Conservation (phyloP, 2,329 filamentous ascomycete species). For the Zasmidium angulare region DNA sequence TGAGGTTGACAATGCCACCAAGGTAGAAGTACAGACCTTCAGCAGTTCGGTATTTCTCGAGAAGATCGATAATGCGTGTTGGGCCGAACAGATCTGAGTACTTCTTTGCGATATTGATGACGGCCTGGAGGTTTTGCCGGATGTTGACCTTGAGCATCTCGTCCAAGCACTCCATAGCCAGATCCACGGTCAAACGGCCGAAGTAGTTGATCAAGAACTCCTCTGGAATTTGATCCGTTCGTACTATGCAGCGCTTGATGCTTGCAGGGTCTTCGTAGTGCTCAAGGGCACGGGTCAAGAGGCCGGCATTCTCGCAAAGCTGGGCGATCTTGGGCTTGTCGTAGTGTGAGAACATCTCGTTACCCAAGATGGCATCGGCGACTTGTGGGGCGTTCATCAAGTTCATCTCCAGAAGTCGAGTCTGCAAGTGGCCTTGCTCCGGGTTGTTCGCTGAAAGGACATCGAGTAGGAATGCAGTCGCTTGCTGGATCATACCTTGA, state of each 20-base stretch:
- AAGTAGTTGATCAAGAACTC: slow-evolving; percentile 95
- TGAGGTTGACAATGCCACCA: slow-evolving; percentile 95
- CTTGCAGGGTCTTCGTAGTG: slow-evolving; percentile 88
- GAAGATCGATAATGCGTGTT: slow-evolving; percentile 83
- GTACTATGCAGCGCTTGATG: slow-evolving; percentile 86
- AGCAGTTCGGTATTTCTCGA: slow-evolving; percentile 96
- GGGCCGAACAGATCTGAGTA: slow-evolving; percentile 93
- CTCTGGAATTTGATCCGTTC: slow-evolving; percentile 80
- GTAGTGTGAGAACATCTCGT: slow-evolving; percentile 98
- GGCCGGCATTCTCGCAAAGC: slow-evolving; percentile 88
- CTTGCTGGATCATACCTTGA: slow-evolving; percentile 96
- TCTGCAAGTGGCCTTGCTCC: slow-evolving; percentile 91
- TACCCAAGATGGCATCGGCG: slow-evolving; percentile 93
- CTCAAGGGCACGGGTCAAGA: slow-evolving; percentile 72
- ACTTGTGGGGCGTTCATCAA: slow-evolving; percentile 94
- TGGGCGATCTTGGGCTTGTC: slow-evolving; percentile 86
- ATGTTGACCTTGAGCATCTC: slow-evolving; percentile 97
- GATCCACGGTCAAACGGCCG: slow-evolving; percentile 89
- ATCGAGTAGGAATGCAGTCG: slow-evolving; percentile 95
- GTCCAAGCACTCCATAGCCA: slow-evolving; percentile 89
- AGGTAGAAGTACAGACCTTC: slow-evolving; percentile 98
- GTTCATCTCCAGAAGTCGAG: slow-evolving; percentile 96
- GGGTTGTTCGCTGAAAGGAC: slow-evolving; percentile 92
- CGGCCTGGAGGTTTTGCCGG: slow-evolving; percentile 90
- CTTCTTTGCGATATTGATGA: slow-evolving; percentile 94